phyloP scores from a whole-genome alignment of 352 stramenopile genomes.

The Plasmopara viticola region DNA sequence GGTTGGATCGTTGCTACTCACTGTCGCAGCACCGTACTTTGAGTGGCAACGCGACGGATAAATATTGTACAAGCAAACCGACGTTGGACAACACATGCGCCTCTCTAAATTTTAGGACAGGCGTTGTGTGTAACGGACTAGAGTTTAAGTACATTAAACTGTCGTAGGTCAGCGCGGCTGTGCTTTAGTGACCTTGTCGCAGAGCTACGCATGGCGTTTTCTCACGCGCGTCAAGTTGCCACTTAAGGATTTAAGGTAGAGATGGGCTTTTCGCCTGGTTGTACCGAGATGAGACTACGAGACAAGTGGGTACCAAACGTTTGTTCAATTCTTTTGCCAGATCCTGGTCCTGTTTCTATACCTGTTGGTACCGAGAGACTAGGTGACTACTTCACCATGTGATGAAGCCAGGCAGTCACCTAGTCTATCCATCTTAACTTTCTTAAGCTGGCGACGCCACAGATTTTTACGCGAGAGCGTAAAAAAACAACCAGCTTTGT shows the following conservation, averaged over 20 bases:
- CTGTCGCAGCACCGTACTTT: conserved; percentile 41
- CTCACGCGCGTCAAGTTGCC: conserved; percentile 14
- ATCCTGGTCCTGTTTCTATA: too few relatives aligned
- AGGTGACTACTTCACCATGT: too few relatives aligned
- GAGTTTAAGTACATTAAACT: neutral
- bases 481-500: too few relatives aligned
- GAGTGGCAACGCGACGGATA: conserved; percentile 33
- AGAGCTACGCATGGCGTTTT: conserved; percentile 15
- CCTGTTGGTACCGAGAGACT: too few relatives aligned
- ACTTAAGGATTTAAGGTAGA: neutral
- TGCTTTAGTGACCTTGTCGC: conserved; percentile 1
- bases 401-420: too few relatives aligned
- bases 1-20: conserved; percentile 45
- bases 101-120: conserved; percentile 20
- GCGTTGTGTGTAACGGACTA: conserved; percentile 20
- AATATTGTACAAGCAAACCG: conserved; percentile 14
- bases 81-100: conserved; percentile 5
- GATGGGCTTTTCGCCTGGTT: too few relatives aligned
- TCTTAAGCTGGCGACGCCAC: too few relatives aligned
- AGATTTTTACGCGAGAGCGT: too few relatives aligned
- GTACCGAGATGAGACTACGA: too few relatives aligned
- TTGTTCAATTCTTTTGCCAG: too few relatives aligned
- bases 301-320: too few relatives aligned
- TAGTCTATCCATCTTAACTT: too few relatives aligned
- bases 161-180: neutral